Conservation (phyloP, 208 protist genomes). For the Phytomonas sp. region DNA sequence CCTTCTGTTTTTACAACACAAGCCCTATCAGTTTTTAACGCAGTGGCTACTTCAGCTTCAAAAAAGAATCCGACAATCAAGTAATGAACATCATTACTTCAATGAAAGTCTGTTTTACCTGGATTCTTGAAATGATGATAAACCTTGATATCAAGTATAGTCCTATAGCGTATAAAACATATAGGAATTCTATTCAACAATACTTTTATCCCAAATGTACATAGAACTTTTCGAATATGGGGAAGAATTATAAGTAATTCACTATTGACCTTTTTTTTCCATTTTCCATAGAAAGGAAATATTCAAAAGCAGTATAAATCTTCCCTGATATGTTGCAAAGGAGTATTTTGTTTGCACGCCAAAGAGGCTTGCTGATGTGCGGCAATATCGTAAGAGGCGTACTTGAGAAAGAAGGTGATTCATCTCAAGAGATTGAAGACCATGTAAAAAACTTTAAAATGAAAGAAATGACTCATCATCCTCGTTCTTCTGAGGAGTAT, state of each 20-base stretch:
- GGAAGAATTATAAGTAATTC: not conserved
- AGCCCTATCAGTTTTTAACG: slow-evolving; percentile 82
- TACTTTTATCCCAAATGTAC: not conserved
- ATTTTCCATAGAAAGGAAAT: not conserved
- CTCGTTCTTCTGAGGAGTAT: slow-evolving; percentile 61
- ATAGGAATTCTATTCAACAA: not conserved
- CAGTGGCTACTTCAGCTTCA: slow-evolving; percentile 29
- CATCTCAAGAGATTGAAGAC: slow-evolving; percentile 27
- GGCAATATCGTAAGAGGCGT: slow-evolving; percentile 21
- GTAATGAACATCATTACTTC: slow-evolving; percentile 1
- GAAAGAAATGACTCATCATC: slow-evolving; percentile 51
- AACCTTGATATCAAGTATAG: not conserved
- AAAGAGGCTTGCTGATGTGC: slow-evolving; percentile 18
- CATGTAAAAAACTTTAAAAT: slow-evolving; percentile 44
- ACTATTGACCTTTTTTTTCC: slow-evolving; percentile 4
- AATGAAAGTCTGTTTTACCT: not conserved
- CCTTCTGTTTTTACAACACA: slow-evolving; percentile 86
- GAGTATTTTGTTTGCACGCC: slow-evolving; percentile 21
- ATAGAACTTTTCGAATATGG: not conserved
- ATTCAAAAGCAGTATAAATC: not conserved
- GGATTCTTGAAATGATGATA: not conserved
- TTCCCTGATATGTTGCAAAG: slow-evolving; percentile 28
- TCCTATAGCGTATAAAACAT: not conserved
- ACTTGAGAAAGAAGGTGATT: slow-evolving; percentile 17
- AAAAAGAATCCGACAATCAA: slow-evolving; percentile 16